These are phyloP conservation scores for Syzygium aromaticum DNA, from an alignment of 345 rosid genomes.

Conservation along the genomic window DNA sequence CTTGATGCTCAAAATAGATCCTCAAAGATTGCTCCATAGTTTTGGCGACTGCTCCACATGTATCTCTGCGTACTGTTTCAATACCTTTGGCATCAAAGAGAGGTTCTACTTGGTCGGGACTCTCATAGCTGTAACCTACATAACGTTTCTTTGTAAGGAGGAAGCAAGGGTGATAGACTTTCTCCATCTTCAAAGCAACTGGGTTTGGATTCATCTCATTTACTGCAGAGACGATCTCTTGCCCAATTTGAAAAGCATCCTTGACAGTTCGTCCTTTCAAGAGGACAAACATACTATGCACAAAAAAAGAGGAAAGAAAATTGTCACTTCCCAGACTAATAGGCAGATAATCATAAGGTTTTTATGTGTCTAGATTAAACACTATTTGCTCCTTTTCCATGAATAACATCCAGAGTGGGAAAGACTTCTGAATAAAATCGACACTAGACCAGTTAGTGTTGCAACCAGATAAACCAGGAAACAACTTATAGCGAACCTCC, in stretches of 20 bases:
- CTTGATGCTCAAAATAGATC: slow-evolving; percentile 64
- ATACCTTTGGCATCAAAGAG: slow-evolving; percentile 93
- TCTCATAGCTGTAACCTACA: slow-evolving; percentile 94
- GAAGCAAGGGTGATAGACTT: slow-evolving; percentile 90
- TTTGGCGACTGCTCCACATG: slow-evolving; percentile 80
- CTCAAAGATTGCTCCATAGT: slow-evolving; percentile 85
- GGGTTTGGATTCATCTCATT: slow-evolving; percentile 91
- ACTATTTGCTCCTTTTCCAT: neutral
- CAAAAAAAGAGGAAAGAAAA: neutral
- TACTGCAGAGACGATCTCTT: slow-evolving; percentile 78
- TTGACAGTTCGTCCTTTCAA: slow-evolving; percentile 66
- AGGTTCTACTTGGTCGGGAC: slow-evolving; percentile 62
- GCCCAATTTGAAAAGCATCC: slow-evolving; percentile 68
- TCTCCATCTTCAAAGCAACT: slow-evolving; percentile 89
- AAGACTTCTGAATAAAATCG: neutral
- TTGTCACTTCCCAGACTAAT: neutral
- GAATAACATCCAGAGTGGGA: neutral
- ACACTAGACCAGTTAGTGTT: neutral
- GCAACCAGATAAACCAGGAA: neutral
- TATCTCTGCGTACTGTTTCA: slow-evolving; percentile 94
- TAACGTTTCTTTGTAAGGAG: slow-evolving; percentile 94
- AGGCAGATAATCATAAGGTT: neutral
- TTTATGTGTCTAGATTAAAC: neutral
- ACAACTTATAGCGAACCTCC: neutral
- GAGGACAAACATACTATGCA: slow-evolving; percentile 86